Conservation (phyloP, 768 basidiomycete species). For the Candolleomyces aberdarensis region DNA sequence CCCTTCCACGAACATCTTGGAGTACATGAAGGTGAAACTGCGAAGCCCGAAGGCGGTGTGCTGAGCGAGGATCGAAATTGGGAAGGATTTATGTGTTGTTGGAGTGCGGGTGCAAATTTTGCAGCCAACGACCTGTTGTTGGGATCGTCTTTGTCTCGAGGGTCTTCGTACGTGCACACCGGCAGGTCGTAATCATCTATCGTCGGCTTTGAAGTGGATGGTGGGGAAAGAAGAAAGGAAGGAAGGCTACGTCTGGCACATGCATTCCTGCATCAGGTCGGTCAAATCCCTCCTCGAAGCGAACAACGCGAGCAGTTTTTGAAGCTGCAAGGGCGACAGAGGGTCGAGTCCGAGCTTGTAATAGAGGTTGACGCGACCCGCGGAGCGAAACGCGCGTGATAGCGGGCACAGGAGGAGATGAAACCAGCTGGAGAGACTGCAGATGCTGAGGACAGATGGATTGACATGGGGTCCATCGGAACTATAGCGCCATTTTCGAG, state of each 20-base stretch:
- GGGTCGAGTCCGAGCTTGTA: conserved; percentile 29
- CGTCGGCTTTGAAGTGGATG: background rate
- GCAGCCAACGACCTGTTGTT: conserved; percentile 32
- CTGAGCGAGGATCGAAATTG: conserved; percentile 40
- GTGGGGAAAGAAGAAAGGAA: conserved; percentile 23
- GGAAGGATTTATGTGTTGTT: conserved; percentile 38
- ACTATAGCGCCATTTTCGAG: too few relatives aligned
- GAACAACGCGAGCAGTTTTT: conserved; percentile 35
- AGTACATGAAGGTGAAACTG: conserved; percentile 35
- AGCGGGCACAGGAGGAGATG: conserved; percentile 23
- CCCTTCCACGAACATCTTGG: conserved; percentile 28
- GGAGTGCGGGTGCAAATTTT: conserved; percentile 40
- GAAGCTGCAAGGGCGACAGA: conserved; percentile 26
- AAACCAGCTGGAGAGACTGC: too few relatives aligned
- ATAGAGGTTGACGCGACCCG: conserved; percentile 33
- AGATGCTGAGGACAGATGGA: too few relatives aligned
- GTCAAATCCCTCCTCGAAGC: conserved; percentile 40
- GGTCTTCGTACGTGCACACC: too few relatives aligned
- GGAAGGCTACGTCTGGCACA: conserved; percentile 41
- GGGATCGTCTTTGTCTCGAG: conserved; percentile 7
- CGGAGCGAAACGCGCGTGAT: conserved; percentile 29
- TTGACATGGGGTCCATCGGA: too few relatives aligned
- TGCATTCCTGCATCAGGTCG: conserved; percentile 35
- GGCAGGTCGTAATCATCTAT: background rate
- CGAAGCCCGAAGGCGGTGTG: conserved; percentile 41